These are phyloP conservation scores for cucumber (Cucumis sativus) DNA, from an alignment of 306 rosid species.

Conservation along the genomic window Cucumber_9930_V3 NC_026660.2:23927501-23928000, in stretches of 20 bases:
- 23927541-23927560: constrained; percentile 10
- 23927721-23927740: not conserved
- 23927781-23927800: constrained; percentile 9
- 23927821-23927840: not conserved
- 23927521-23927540: constrained; percentile 5
- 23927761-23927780: constrained; percentile 9
- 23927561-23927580: constrained; percentile 5
- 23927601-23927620: constrained; percentile 8
- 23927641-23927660: constrained; percentile 2
- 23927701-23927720: constrained; percentile 1
- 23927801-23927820: constrained; percentile 2
- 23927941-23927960: not conserved
- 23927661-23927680: constrained; percentile 10
- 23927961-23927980: no score
- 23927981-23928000: no score
- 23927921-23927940: not conserved
- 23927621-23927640: constrained; percentile 8
- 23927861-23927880: not conserved
- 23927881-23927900: not conserved
- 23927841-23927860: not conserved
- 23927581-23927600: constrained; percentile 6
- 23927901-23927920: not conserved
- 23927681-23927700: constrained; percentile 4
- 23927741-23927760: constrained; percentile 4
- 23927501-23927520: constrained; percentile 2